phyloP scores from a whole-genome alignment of 371 early-diverging fungal species.

The Gilbertella persicaria region DNA sequence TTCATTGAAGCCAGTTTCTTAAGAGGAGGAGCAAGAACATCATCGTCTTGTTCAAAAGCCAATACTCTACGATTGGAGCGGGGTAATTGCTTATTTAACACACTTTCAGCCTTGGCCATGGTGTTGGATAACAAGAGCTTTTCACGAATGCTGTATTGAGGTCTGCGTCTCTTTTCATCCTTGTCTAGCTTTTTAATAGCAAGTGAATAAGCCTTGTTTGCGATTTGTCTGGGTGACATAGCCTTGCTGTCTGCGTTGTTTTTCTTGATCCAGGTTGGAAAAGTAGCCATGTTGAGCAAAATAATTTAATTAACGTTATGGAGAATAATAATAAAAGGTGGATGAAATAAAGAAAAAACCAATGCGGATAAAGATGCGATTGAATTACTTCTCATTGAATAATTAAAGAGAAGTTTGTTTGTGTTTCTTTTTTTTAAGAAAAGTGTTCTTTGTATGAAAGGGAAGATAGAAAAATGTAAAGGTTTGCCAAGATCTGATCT shows the following conservation, averaged over 20 bases:
- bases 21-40: slow-evolving; percentile 9
- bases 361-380: slow-evolving; percentile 25
- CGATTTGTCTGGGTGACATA: slow-evolving; percentile 44
- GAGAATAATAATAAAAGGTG: slow-evolving; percentile 14
- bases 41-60: slow-evolving; percentile 31
- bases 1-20: background rate
- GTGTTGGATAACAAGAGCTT: slow-evolving; percentile 38
- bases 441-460: no score
- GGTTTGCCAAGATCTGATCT: background rate
- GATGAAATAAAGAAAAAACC: slow-evolving; percentile 30
- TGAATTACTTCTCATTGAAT: slow-evolving; percentile 31
- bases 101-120: slow-evolving; percentile 37
- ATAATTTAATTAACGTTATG: background rate
- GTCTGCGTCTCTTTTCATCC: slow-evolving; percentile 35
- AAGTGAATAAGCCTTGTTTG: slow-evolving; percentile 36
- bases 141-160: slow-evolving; percentile 41
- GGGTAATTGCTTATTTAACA: slow-evolving; percentile 32
- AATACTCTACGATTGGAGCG: slow-evolving; percentile 34
- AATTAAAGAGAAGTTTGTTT: slow-evolving; percentile 17
- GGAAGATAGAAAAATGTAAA: background rate
- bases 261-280: slow-evolving; percentile 28
- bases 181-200: slow-evolving; percentile 42
- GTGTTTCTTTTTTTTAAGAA: background rate
- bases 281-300: slow-evolving; percentile 17
- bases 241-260: slow-evolving; percentile 15